A percentile compares a stretch with the other conserved stretches of the same genome.
Conservation (phyloP, 2,329 filamentous ascomycete genomes). For the Calonectria crousiana region DNA sequence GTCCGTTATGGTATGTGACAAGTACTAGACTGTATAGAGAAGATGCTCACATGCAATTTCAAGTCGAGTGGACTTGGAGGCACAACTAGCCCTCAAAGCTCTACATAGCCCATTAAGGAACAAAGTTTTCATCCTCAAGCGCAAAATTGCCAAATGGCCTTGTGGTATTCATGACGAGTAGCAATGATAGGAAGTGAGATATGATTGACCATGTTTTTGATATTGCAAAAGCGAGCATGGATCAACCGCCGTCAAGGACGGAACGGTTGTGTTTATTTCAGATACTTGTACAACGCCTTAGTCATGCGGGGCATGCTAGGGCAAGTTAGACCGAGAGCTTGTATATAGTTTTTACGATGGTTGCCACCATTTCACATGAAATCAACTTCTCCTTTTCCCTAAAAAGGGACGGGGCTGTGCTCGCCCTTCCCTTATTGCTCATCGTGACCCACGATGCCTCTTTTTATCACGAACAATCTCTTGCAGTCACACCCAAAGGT, state of each 20-base stretch:
- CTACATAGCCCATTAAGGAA: background rate
- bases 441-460: too few relatives aligned
- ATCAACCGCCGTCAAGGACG: background rate
- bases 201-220: background rate
- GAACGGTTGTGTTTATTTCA: background rate
- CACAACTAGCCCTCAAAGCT: background rate
- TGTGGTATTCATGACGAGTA: background rate
- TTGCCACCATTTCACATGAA: too few relatives aligned
- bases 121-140: background rate
- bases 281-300: too few relatives aligned
- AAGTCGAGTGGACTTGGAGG: background rate
- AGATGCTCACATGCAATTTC: background rate
- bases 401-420: too few relatives aligned
- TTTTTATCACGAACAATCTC: too few relatives aligned
- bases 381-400: too few relatives aligned
- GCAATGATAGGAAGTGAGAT: background rate
- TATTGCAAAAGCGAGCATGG: background rate
- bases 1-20: slow-evolving; percentile 32
- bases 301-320: too few relatives aligned
- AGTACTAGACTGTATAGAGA: background rate
- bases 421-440: too few relatives aligned
- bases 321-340: too few relatives aligned
- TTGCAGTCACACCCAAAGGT: too few relatives aligned
- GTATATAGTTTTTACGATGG: too few relatives aligned
- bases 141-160: background rate